These are phyloP conservation scores for Citrus unshiu DNA, from an alignment of 345 rosid species.

Conservation along the genomic window DNA sequence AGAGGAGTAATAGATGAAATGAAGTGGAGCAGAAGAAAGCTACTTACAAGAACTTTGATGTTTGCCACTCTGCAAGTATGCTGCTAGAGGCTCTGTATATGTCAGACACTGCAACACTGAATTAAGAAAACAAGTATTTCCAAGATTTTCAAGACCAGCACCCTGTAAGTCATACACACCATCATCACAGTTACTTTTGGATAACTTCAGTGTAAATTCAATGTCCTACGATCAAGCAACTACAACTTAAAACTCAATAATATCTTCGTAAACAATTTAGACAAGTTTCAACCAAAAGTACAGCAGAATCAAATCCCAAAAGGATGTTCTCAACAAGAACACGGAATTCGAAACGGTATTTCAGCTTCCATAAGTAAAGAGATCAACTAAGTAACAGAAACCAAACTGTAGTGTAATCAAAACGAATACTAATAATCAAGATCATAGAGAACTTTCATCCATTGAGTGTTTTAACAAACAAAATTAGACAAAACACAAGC, in stretches of 20 bases:
- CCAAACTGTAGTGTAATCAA: background rate
- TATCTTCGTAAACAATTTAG: background rate
- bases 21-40: background rate
- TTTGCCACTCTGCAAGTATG: conserved; percentile 74
- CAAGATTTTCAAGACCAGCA: conserved; percentile 91
- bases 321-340: background rate
- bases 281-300: background rate
- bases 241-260: background rate
- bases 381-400: background rate
- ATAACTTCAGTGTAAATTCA: background rate
- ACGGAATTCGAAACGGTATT: background rate
- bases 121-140: conserved; percentile 96
- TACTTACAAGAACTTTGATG: conserved; percentile 79
- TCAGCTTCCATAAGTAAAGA: background rate
- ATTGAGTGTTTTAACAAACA: background rate
- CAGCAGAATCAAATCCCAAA: background rate
- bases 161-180: conserved; percentile 51
- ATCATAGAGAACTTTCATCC: background rate
- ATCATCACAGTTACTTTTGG: background rate
- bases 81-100: conserved; percentile 93
- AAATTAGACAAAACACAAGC: background rate
- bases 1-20: background rate
- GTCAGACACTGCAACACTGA: conserved; percentile 95
- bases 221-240: background rate
- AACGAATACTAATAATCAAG: background rate